A percentile compares a stretch with the other conserved stretches of the same genome.
phyloP scores from a whole-genome alignment of 2,329 filamentous ascomycete species.

The Anisogramma anomala region DNA sequence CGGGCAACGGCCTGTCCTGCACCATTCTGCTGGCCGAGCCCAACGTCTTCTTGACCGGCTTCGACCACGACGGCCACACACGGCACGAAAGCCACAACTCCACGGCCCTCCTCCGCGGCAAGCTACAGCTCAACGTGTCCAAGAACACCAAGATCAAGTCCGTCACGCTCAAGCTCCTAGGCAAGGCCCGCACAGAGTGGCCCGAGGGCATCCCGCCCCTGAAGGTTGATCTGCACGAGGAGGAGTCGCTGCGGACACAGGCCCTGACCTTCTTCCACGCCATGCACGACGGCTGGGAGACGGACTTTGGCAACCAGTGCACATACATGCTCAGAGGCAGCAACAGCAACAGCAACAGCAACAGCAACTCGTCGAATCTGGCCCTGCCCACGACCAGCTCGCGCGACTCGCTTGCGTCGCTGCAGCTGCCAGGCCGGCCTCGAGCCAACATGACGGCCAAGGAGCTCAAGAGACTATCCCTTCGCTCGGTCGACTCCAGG shows the following conservation, averaged over 20 bases:
- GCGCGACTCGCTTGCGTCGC: constrained; percentile 23
- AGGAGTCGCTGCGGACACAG: constrained; percentile 76
- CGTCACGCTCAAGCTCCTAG: constrained; percentile 74
- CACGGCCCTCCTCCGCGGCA: constrained; percentile 77
- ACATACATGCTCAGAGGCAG: constrained; percentile 36
- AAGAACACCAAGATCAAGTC: constrained; percentile 92
- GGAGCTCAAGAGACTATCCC: constrained; percentile 56
- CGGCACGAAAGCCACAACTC: constrained; percentile 44
- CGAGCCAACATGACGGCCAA: constrained; percentile 29
- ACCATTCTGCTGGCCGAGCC: constrained; percentile 68
- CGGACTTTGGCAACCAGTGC: constrained; percentile 53
- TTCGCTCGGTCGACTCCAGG: constrained; percentile 70
- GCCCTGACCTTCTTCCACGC: constrained; percentile 90
- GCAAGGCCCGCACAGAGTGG: constrained; percentile 85
- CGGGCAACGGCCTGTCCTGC: constrained; percentile 63
- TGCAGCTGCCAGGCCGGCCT: constrained; percentile 22
- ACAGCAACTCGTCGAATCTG: constrained; percentile 25
- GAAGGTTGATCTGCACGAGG: constrained; percentile 73
- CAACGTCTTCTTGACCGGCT: constrained; percentile 68
- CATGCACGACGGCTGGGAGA: constrained; percentile 47
- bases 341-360: constrained; percentile 27
- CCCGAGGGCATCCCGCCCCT: constrained; percentile 87
- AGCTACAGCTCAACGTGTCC: constrained; percentile 66
- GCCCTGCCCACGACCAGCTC: constrained; percentile 15
- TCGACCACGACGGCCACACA: constrained; percentile 56